Percentiles rank a stretch among this genome's conserved stretches.
Evolutionary conservation across 306 rosid genomes (phyloP).

Genomic region (Quercus mongolica): DNA sequence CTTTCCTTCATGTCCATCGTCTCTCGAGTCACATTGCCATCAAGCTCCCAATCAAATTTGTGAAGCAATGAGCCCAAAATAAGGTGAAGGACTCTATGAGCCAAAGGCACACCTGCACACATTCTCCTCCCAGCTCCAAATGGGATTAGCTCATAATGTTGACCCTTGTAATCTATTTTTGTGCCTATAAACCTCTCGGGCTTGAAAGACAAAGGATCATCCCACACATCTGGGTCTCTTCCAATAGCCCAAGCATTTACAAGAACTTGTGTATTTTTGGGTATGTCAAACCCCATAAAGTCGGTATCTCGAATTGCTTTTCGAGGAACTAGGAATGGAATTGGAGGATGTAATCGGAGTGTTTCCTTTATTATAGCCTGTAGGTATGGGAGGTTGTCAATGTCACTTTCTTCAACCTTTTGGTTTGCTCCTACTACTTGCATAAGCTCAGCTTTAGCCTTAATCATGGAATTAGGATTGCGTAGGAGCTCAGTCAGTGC

Average conservation of each 20-base stretch:
- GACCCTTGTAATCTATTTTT: constrained; percentile 36
- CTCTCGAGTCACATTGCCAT: constrained; percentile 15
- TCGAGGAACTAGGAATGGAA: constrained; percentile 55
- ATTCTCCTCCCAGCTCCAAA: constrained; percentile 56
- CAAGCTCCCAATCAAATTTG: constrained; percentile 57
- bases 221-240: constrained; percentile 55
- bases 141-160: constrained; percentile 41
- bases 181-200: constrained; percentile 46
- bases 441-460: constrained; percentile 40
- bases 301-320: constrained; percentile 29
- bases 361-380: constrained; percentile 47
- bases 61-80: constrained; percentile 48
- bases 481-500: constrained; percentile 43
- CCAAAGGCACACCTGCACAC: constrained; percentile 53
- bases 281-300: constrained; percentile 43
- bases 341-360: constrained; percentile 49
- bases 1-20: constrained; percentile 43
- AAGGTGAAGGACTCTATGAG: constrained; percentile 39
- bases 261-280: constrained; percentile 50
- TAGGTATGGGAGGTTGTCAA: constrained; percentile 42
- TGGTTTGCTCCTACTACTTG: constrained; percentile 20
- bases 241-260: constrained; percentile 65
- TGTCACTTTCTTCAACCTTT: constrained; percentile 50
- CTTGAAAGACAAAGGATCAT: constrained; percentile 29
- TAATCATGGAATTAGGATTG: constrained; percentile 13